These are phyloP conservation scores for Aspergillus niger DNA, from an alignment of 2,329 filamentous ascomycete genomes.

Conservation along the genomic window DNA sequence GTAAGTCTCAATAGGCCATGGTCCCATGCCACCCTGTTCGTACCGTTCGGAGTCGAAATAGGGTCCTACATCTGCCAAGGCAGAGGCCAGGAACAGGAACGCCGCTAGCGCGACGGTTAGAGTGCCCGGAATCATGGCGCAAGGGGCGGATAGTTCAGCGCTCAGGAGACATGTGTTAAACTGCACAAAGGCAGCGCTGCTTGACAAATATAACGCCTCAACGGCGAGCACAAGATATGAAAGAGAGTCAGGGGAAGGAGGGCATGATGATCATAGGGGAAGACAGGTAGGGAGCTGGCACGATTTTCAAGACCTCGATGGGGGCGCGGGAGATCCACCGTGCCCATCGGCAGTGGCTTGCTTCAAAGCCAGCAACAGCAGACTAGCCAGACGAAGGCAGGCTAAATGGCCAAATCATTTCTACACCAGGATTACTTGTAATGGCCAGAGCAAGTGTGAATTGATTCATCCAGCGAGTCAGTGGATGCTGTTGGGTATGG, in stretches of 20 bases:
- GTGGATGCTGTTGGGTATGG: background rate
- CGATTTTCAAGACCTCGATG: background rate
- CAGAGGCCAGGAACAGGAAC: slow-evolving; percentile 4
- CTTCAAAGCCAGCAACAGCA: background rate
- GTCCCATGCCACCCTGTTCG: slow-evolving; percentile 24
- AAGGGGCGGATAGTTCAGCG: background rate
- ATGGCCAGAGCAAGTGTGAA: background rate
- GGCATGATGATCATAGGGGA: background rate
- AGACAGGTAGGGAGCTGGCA: background rate
- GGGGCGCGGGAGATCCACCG: background rate
- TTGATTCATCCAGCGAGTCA: background rate
- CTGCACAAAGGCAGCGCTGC: background rate
- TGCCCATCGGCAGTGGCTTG: background rate
- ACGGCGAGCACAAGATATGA: background rate
- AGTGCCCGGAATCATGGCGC: slow-evolving; percentile 4
- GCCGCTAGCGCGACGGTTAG: slow-evolving; percentile 7
- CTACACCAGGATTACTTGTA: background rate
- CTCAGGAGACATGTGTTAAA: background rate
- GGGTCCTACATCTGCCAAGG: slow-evolving; percentile 18
- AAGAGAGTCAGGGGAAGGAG: background rate
- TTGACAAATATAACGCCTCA: background rate
- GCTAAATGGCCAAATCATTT: background rate
- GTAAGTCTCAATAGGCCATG: slow-evolving; percentile 31
- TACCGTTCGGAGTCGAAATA: slow-evolving; percentile 21
- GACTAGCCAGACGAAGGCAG: background rate